Evolutionary conservation across 2,329 filamentous ascomycete genomes (phyloP), one percentile per base, ranked within the genome.

Genomic region (Penicillium sp.): DNA sequence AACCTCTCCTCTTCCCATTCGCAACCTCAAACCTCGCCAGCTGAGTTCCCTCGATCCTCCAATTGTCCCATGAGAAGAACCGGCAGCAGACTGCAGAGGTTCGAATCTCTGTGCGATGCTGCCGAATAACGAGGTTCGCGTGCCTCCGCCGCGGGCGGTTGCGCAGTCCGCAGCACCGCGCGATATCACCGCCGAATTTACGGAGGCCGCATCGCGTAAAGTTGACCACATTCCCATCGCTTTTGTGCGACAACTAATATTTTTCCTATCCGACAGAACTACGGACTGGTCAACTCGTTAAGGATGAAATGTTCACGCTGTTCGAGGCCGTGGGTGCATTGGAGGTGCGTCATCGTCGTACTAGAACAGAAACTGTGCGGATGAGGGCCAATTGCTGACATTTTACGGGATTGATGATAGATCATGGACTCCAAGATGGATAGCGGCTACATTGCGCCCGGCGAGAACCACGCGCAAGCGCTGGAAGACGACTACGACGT

Each of bases 401-500:
- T 54, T 47, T 14, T 38, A 14, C 41, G 31, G 56, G 22, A 37
- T 38, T 41, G 5, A 7, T 45, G 28, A 54, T 70, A 99, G 95
- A 96, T 99, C 69, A 97, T 97, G 91, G 95, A 99, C 72, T 88
- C 91, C 0, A 99, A 98, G 78, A 99, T 99, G 95, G 95, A 99
- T 76, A 97, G 92, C 72, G 95, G 95, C 31, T 92, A 89, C 65
- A 81, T 96, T 6, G 83, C 86, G 20, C 86, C 89, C 7, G 90
- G 88, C 34, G 91, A 96, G 70, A 75, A 69, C 48, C 65, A 72
- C 41, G 71, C 69, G 59, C 63, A 75, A 58, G 87, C 88, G n/a
- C 84, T 94, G 37, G 91, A 96, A 60, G 89, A 94, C 63, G 84
- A 90, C 53, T 96, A 94, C 75, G 89, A 96, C 70, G 86, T 92